These are phyloP conservation scores for Biscutella auriculata DNA, from an alignment of 441 rosid genomes.

Conservation along the genomic window DNA sequence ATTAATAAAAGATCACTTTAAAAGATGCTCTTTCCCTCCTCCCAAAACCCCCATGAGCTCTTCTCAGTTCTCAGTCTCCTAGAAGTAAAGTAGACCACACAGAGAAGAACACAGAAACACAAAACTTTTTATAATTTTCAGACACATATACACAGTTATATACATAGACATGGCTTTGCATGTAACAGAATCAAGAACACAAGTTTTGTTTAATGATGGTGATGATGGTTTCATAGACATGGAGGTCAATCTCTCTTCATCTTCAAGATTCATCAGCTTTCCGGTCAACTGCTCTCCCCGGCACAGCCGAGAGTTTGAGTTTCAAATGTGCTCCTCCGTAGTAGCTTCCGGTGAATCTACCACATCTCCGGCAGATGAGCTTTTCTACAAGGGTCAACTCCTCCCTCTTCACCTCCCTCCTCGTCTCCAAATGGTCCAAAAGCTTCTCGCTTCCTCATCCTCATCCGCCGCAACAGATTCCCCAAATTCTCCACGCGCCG, in stretches of 20 bases:
- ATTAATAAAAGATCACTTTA: constrained; percentile 32
- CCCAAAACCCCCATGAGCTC: not conserved
- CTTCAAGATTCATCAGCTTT: constrained; percentile 32
- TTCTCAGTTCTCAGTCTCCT: constrained; percentile 20
- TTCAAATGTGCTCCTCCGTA: constrained; percentile 51
- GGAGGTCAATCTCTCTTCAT: constrained; percentile 44
- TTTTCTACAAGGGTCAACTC: constrained; percentile 83
- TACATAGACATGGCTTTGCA: constrained; percentile 16
- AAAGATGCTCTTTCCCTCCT: constrained; percentile 39
- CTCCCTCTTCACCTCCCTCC: constrained; percentile 93
- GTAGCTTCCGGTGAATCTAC: constrained; percentile 24
- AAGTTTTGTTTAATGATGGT: constrained; percentile 17
- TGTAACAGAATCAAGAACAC: constrained; percentile 17
- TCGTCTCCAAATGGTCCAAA: constrained; percentile 61
- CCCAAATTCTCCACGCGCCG: constrained; percentile 23
- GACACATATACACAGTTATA: not conserved
- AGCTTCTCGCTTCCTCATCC: constrained; percentile 40
- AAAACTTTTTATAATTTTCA: no score
- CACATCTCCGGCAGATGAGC: constrained; percentile 78
- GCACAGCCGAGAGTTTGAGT: constrained; percentile 65
- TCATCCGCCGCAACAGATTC: not conserved
- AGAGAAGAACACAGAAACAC: no score
- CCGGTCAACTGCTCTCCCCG: constrained; percentile 39
- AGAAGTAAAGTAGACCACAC: constrained; percentile 20
- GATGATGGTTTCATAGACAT: constrained; percentile 73